These are phyloP conservation scores for Pseudogymnoascus sp. DNA, from an alignment of 2,329 filamentous ascomycete genomes.

Conservation along the genomic window DNA sequence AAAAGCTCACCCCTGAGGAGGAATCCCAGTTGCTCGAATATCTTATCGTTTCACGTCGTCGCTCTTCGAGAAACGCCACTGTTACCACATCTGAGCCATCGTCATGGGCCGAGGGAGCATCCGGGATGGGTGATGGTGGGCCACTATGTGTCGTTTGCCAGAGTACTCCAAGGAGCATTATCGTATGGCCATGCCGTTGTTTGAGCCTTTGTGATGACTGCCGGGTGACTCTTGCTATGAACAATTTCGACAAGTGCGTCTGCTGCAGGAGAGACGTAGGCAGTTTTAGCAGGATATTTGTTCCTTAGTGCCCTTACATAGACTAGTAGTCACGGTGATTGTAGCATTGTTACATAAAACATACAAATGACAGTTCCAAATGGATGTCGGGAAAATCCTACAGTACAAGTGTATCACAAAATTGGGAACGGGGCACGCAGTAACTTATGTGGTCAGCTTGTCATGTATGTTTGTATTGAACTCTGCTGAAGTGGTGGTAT, in stretches of 20 bases:
- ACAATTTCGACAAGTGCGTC: slow-evolving; percentile 94
- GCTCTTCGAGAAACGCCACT: slow-evolving; percentile 12
- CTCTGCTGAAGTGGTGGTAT: background rate
- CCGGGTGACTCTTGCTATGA: slow-evolving; percentile 84
- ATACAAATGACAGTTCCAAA: background rate
- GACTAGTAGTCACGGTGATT: background rate
- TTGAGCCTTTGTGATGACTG: slow-evolving; percentile 93
- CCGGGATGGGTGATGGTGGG: slow-evolving; percentile 63
- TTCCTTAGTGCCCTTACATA: slow-evolving; percentile 43
- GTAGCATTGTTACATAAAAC: background rate
- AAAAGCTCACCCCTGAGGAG: slow-evolving; percentile 46
- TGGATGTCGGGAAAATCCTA: background rate
- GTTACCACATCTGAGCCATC: slow-evolving; percentile 19
- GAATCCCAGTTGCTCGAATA: slow-evolving; percentile 54
- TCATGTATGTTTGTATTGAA: background rate
- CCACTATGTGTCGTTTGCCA: slow-evolving; percentile 94
- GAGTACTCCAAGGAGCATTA: slow-evolving; percentile 71
- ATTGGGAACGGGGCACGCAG: background rate
- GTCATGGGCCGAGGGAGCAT: slow-evolving; percentile 62
- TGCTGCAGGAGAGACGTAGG: slow-evolving; percentile 83
- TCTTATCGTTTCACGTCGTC: slow-evolving; percentile 39
- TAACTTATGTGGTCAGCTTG: background rate
- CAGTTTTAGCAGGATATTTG: slow-evolving; percentile 85
- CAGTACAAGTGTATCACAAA: background rate
- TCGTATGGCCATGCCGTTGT: slow-evolving; percentile 95